Evolutionary conservation across 75 land plant genomes (phyloP).

Genomic region (Cupressus sempervirens): DNA sequence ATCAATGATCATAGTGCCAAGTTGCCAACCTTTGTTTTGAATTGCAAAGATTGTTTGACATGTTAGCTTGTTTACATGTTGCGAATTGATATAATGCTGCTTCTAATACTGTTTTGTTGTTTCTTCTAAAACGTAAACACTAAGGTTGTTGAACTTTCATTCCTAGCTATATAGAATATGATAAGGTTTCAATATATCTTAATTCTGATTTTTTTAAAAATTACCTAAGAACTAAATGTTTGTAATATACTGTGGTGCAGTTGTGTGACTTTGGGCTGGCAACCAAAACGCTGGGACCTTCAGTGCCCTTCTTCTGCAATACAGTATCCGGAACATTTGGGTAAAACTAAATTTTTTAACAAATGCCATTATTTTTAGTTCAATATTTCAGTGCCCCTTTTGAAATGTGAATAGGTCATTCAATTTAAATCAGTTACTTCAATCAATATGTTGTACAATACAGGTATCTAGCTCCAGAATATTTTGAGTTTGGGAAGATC

Average conservation of each 20-base stretch:
- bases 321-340: slow-evolving; percentile 91
- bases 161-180: background rate
- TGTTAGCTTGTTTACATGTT: background rate
- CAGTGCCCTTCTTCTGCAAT: slow-evolving; percentile 68
- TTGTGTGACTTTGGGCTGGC: slow-evolving; percentile 91
- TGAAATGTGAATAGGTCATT: background rate
- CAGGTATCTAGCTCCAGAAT: slow-evolving; percentile 93
- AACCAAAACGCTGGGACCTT: slow-evolving; percentile 68
- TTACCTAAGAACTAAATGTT: background rate
- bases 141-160: background rate
- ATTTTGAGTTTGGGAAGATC: slow-evolving; percentile 82
- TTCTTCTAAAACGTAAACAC: background rate
- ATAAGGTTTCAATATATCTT: background rate
- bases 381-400: background rate
- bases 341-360: slow-evolving; percentile 23
- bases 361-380: background rate
- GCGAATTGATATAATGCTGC: background rate
- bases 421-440: background rate
- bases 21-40: background rate
- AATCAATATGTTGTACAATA: background rate
- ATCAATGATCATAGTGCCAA: background rate
- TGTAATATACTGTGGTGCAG: slow-evolving; percentile 17
- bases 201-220: background rate
- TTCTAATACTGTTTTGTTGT: background rate
- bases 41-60: background rate